Percentiles rank a stretch among this genome's conserved stretches.
Conservation (phyloP, 1,284 basidiomycete genomes). For the Agroathelia rolfsii region DNA sequence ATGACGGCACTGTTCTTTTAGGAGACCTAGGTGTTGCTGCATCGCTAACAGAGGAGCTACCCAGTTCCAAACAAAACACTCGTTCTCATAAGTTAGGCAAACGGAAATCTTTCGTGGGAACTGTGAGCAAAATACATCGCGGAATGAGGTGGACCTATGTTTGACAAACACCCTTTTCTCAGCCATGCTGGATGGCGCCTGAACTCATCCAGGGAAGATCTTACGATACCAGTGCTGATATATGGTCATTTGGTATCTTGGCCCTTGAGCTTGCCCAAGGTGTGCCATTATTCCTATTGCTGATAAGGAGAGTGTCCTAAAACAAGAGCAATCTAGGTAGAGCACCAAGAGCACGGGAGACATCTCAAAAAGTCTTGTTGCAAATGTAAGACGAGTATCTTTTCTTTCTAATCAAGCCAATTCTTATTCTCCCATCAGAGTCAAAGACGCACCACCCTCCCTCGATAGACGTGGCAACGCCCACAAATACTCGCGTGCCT, state of each 20-base stretch:
- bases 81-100: conserved; percentile 53
- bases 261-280: conserved; percentile 78
- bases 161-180: conserved; percentile 4
- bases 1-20: conserved; percentile 81
- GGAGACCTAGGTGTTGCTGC: conserved; percentile 86
- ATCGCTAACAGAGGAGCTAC: conserved; percentile 65
- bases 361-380: conserved; percentile 65
- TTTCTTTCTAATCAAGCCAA: too few species aligned
- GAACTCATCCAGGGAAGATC: conserved; percentile 78
- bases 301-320: too few species aligned
- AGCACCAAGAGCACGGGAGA: conserved; percentile 71
- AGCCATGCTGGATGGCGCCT: conserved; percentile 93
- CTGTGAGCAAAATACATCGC: too few species aligned
- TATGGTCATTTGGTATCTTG: conserved; percentile 89
- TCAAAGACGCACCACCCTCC: conserved; percentile 64
- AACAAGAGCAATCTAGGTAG: too few species aligned
- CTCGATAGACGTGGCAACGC: conserved; percentile 63
- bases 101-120: conserved; percentile 84
- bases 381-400: conserved; percentile 43
- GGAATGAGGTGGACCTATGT: too few species aligned
- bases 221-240: conserved; percentile 81
- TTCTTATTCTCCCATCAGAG: conserved; percentile 30
- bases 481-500: conserved; percentile 72
- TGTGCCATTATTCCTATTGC: too few species aligned
- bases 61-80: too few species aligned